Conservation (phyloP, 371 early-diverging fungal genomes). For the Mucor piriformis region DNA sequence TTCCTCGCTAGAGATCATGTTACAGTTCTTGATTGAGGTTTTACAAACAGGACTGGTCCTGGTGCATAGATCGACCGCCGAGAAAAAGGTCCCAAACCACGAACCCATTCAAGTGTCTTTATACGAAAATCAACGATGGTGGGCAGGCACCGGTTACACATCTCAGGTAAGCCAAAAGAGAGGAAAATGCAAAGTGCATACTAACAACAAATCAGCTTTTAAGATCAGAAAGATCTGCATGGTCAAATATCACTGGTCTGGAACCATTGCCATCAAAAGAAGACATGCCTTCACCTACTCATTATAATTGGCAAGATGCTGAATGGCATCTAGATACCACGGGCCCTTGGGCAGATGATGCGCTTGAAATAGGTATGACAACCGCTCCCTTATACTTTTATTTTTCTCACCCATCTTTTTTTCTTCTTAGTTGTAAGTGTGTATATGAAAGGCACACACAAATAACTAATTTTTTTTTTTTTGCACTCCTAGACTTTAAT, state of each 20-base stretch:
- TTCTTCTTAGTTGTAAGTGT: not conserved
- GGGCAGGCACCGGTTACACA: constrained; percentile 45
- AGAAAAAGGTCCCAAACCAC: not conserved
- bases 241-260: constrained; percentile 51
- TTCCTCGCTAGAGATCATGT: constrained; percentile 19
- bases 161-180: constrained; percentile 35
- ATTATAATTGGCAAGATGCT: constrained; percentile 40
- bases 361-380: constrained; percentile 49
- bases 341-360: constrained; percentile 53
- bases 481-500: constrained; percentile 18
- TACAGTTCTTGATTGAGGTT: constrained; percentile 25
- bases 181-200: no score
- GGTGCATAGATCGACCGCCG: not conserved
- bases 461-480: not conserved
- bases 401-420: not conserved
- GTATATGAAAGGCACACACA: not conserved
- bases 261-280: constrained; percentile 39
- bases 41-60: constrained; percentile 28
- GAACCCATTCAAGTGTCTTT: constrained; percentile 34
- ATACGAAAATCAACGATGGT: constrained; percentile 55
- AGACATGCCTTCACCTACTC: constrained; percentile 40
- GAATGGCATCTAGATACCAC: constrained; percentile 49
- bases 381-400: no score
- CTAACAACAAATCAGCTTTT: constrained; percentile 17
- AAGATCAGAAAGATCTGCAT: constrained; percentile 27